phyloP scores from a whole-genome alignment of 208 protist species.

The Trypanosoma cruzi region DNA sequence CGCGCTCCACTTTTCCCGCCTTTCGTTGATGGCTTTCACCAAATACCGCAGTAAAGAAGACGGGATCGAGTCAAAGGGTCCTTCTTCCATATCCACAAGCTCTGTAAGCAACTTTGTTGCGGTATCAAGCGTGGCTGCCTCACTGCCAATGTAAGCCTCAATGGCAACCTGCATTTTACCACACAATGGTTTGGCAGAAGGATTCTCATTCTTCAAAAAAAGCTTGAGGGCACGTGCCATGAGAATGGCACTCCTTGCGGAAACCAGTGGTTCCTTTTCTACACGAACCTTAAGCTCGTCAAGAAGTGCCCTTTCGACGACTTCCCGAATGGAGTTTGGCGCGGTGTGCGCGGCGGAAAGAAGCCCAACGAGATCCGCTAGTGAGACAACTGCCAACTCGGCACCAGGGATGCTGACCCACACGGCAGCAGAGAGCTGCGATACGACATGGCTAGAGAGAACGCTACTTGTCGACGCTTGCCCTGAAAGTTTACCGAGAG shows the following conservation, averaged over 20 bases:
- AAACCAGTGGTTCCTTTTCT: slow-evolving; percentile 14
- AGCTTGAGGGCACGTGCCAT: slow-evolving; percentile 17
- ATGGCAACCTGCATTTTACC: slow-evolving; percentile 5
- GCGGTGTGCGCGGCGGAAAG: slow-evolving; percentile 17
- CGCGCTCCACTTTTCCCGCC: slow-evolving; percentile 29
- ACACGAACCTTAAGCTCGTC: slow-evolving; percentile 23
- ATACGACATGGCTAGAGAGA: slow-evolving; percentile 12
- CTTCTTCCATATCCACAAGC: slow-evolving; percentile 10
- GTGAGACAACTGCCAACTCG: slow-evolving; percentile 24
- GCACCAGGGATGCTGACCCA: slow-evolving; percentile 20
- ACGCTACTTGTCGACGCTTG: slow-evolving; percentile 2
- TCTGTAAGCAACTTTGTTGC: slow-evolving; percentile 24
- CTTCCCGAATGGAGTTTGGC: slow-evolving; percentile 13
- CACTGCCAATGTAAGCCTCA: slow-evolving; percentile 15
- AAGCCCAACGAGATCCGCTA: slow-evolving; percentile 28
- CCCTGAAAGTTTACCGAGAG: slow-evolving; percentile 18
- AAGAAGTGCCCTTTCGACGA: not conserved
- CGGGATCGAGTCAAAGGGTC: not conserved
- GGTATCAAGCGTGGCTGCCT: slow-evolving; percentile 20
- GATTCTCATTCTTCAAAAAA: slow-evolving; percentile 3
- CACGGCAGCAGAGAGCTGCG: slow-evolving; percentile 16
- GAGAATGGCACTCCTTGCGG: slow-evolving; percentile 18
- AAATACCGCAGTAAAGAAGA: slow-evolving; percentile 19
- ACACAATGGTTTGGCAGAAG: not conserved
- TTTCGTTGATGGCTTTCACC: slow-evolving; percentile 24